Evolutionary conservation across 345 rosid species (phyloP), one percentile per base, ranked within the genome.

Genomic region (Corchorus olitorius): DNA sequence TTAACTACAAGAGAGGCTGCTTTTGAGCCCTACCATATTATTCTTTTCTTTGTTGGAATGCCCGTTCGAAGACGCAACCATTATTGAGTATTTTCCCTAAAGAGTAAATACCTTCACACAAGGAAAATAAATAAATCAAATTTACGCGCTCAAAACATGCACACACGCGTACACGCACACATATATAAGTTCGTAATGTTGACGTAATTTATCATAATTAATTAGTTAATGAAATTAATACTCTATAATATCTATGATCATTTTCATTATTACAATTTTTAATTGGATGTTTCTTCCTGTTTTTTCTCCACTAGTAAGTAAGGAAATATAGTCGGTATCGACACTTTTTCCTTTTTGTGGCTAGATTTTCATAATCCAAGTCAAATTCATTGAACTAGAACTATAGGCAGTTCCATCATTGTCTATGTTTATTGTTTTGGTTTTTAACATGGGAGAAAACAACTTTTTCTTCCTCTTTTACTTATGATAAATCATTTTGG

Each of bases 51-150:
- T 48, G 58, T 12, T 6, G 15, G 58, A 70, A 45, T 59, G 16
- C 77, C 75, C 75, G 12, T 64, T 73, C 46, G 27, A 48, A 78
- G 72, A 77, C 82, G 84, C 84, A 79, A 70, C 82, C 71, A 41
- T 81, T 70, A 61, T 81, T 71, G 33, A 53, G 8, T 5, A 62
- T 50, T 77, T 22, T 45, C 65, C 34, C n/a, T 2, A 14, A 4
- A 56, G 2, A 34, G 43, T 56, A 39, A 41, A 65, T 65, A 61
- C 14, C 2, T 65, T 39, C 49, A 65, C 10, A 65, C 4, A 10
- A 1, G 2, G 0, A 61, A 16, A 8, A 37, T 5, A 16, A 16
- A 20, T 12, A 6, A 13, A 45, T 12, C 0, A 6, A 61, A 61
- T 1, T 1, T 17, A 73, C 74, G 17, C 15, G 11, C 35, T 37